Base-by-base conservation (phyloP, 129 eudicot genomes). In the Cynara cardunculus region DNA sequence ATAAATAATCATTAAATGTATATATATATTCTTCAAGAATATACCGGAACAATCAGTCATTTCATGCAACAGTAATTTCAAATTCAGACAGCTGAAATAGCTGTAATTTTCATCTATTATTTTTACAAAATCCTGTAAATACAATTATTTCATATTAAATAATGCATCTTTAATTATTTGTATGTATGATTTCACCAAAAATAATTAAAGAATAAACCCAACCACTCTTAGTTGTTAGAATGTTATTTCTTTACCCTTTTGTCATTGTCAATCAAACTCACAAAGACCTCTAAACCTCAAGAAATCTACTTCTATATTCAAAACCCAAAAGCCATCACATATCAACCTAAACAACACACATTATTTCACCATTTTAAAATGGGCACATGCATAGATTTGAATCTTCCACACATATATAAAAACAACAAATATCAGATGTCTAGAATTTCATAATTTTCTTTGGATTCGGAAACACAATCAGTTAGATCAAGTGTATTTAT, bases 261-360 rank as follows among this genome's bases (percentile, higher is more conserved):
- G 74, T 77, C 86, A 76, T 77, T 71, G 82, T 83, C 82, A 83
- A 77, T 78, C 82, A 83, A 83, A 70, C 72, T 82, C 73, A 76
- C 31, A 70, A 41, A 70, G 66, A 70, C 61, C 7, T 59, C 69
- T 78, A 71, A 61, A 83, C 68, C 74, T 83, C 74, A 77, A 71
- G 78, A 83, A 34, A 77, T 53, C 25, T 59, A 26, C 25, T 71
- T 59, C 27, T 37, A 70, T 25, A 59, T 82, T 53, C 53, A 32
- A 81, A 46, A 69, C 71, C 32, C 39, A 49, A 32, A 69, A 74
- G 39, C 41, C 27, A 75, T 41, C 70, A 69, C 81, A 44, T 80
- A 56, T 75, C 31, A 46, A 82, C 32, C 41, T 53, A 75, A 69
- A 39, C 70, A 41, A 7, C 74, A 31, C 11, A 73, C 30, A 81